Base-by-base conservation (phyloP, 2,329 filamentous ascomycete species). In the Trichophyton rubrum region DNA sequence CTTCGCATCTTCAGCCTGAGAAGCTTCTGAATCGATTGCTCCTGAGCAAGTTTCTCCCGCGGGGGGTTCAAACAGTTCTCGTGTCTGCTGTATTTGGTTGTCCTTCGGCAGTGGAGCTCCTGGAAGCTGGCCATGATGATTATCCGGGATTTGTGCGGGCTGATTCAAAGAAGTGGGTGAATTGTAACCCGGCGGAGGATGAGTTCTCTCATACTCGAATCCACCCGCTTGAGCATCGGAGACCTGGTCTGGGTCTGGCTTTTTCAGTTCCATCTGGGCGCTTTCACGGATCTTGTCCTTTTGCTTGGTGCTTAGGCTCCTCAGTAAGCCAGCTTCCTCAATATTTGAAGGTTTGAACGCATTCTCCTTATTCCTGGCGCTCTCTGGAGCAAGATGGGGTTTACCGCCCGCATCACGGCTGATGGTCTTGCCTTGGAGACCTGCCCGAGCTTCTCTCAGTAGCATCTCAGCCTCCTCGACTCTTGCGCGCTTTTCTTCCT, bases 401-500 rank as follows among this genome's bases (percentile, higher is more conserved):
- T 20, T 49, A 55, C 27, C 51, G 9, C 55, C 35, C 2, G 60
- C 60, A 53, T 65, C 62, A 9, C 60, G 62, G 38, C 61, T 60
- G 9, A 61, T 30, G 3, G 51, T 61, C 11, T 62, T 61, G 40
- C 49, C 63, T 30, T 60, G 58, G 56, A 55, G 57, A 45, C 56
- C 49, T 53, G 35, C 30, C 7, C 65, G 65, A 24, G 71, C 68
- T 68, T 92, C 85, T 66, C 85, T 82, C 17, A 86, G 82, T 49
- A 83, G 82, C 66, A 85, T 80, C 72, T 96, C 92, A 4, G 90
- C 90, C 67, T 92, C 88, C 70, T 90, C 83, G 3, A 92, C 84
- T 55, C 89, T 82, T 7, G 90, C 90, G 65, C 92, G 83, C 73
- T 95, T 95, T 74, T 96, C 91, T 75, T 96, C 91, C 73, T 96